These are phyloP conservation scores for Rhinocladiella mackenziei DNA, from an alignment of 2,329 filamentous ascomycete species.

Conservation along the genomic window DNA sequence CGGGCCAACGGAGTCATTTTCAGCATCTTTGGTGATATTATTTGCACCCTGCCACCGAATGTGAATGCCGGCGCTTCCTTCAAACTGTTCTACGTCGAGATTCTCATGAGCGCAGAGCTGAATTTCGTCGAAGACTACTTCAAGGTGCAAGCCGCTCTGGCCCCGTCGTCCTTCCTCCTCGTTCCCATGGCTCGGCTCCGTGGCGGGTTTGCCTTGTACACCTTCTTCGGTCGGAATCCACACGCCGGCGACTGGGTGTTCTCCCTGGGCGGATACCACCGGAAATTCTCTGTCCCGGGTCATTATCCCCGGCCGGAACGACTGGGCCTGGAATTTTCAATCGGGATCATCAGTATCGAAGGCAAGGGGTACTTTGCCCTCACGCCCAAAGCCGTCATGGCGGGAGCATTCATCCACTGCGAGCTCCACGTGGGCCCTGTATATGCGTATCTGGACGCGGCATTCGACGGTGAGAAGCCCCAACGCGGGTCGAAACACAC, in stretches of 20 bases:
- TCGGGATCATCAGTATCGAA: slow-evolving; percentile 35
- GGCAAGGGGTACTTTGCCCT: slow-evolving; percentile 48
- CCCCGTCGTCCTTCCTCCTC: slow-evolving; percentile 42
- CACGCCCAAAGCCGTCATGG: slow-evolving; percentile 46
- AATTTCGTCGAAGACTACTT: slow-evolving; percentile 38
- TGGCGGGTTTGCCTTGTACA: slow-evolving; percentile 39
- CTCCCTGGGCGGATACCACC: slow-evolving; percentile 47
- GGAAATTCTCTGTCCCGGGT: slow-evolving; percentile 34
- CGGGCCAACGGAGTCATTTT: neutral
- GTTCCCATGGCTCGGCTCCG: slow-evolving; percentile 40
- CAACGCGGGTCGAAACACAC: too few relatives aligned
- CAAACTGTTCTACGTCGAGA: slow-evolving; percentile 31
- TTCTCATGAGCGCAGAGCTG: slow-evolving; percentile 36
- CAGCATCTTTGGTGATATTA: slow-evolving; percentile 2
- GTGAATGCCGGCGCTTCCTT: neutral
- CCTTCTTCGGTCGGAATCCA: slow-evolving; percentile 6
- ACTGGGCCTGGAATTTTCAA: slow-evolving; percentile 39
- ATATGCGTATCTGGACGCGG: slow-evolving; percentile 41
- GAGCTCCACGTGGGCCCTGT: slow-evolving; percentile 35
- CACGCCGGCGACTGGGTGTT: slow-evolving; percentile 44
- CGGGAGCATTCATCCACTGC: slow-evolving; percentile 37
- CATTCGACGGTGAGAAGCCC: slow-evolving; percentile 41
- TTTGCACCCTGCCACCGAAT: neutral
- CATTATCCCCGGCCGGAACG: slow-evolving; percentile 41
- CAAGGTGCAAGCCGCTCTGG: slow-evolving; percentile 40